Percentiles rank a stretch among this genome's conserved stretches.
Evolutionary conservation across 225 moss, liverwort and hornwort species (phyloP).

Genomic region (Lunularia cruciata): DNA sequence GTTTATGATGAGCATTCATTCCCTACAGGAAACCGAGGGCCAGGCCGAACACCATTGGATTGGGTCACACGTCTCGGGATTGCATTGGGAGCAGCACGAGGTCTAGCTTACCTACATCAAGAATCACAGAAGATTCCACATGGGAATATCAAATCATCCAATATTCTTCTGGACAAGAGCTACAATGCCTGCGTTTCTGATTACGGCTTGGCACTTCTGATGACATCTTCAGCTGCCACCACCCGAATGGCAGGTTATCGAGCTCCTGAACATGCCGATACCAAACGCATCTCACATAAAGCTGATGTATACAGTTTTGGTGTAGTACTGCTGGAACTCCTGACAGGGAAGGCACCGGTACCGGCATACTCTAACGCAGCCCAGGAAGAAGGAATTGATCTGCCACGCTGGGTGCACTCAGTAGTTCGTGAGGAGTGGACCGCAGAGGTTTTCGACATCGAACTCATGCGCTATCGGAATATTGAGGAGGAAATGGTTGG

Average conservation of each 20-base stretch:
- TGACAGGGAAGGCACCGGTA: conserved; percentile 67
- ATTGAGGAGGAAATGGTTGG: conserved; percentile 74
- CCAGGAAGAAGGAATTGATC: conserved; percentile 61
- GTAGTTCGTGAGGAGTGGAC: conserved; percentile 83
- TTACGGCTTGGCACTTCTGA: conserved; percentile 63
- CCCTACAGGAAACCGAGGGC: conserved; percentile 55
- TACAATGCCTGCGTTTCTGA: conserved; percentile 55
- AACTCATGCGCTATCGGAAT: conserved; percentile 55
- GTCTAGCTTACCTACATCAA: conserved; percentile 63
- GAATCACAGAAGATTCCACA: conserved; percentile 60
- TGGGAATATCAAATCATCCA: conserved; percentile 73
- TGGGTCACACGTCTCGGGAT: conserved; percentile 60
- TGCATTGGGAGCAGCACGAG: conserved; percentile 56
- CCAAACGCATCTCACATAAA: conserved; percentile 62
- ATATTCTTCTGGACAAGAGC: conserved; percentile 60
- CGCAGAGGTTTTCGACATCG: conserved; percentile 64
- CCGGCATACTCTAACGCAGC: conserved; percentile 42
- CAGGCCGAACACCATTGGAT: conserved; percentile 51
- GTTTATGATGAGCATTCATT: background rate
- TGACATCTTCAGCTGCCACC: conserved; percentile 44
- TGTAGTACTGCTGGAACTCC: conserved; percentile 70
- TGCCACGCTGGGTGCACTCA: conserved; percentile 77
- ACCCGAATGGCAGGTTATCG: conserved; percentile 60
- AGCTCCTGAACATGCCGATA: conserved; percentile 57
- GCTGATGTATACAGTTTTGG: conserved; percentile 76